Conservation (phyloP, 169 alveolate genomes). For the Plasmodium chabaudi region DNA sequence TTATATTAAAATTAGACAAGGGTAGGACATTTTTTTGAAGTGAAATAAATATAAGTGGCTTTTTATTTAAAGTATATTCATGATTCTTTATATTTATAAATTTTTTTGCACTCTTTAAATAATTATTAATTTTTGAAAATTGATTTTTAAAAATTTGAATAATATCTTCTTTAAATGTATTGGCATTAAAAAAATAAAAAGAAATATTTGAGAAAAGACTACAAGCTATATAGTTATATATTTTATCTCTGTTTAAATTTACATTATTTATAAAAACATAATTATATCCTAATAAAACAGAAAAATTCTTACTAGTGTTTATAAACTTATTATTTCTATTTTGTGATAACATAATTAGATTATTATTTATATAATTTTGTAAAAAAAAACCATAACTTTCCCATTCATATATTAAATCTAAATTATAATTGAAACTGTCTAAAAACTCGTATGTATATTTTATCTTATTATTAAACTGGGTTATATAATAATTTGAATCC, state of each 20-base stretch:
- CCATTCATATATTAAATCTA: constrained; percentile 21
- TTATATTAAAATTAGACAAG: too few species aligned
- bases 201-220: constrained; percentile 28
- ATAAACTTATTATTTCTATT: background rate
- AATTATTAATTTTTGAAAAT: constrained; percentile 25
- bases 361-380: constrained; percentile 22
- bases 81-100: constrained; percentile 20
- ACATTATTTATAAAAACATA: constrained; percentile 27
- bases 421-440: constrained; percentile 7
- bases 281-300: constrained; percentile 49
- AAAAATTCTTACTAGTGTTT: constrained; percentile 22
- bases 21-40: background rate
- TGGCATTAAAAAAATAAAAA: constrained; percentile 22
- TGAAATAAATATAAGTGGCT: constrained; percentile 22
- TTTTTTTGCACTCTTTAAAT: constrained; percentile 19
- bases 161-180: constrained; percentile 20
- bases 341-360: constrained; percentile 15
- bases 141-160: constrained; percentile 27
- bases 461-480: constrained; percentile 24
- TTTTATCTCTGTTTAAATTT: background rate
- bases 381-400: constrained; percentile 28
- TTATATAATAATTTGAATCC: constrained; percentile 4
- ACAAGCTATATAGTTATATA: constrained; percentile 34
- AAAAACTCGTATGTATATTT: constrained; percentile 27
- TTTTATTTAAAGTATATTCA: constrained; percentile 41